Evolutionary conservation across 306 rosid species (phyloP), one percentile per base, ranked within the genome.

Genomic region (Boehmeria nivea): DNA sequence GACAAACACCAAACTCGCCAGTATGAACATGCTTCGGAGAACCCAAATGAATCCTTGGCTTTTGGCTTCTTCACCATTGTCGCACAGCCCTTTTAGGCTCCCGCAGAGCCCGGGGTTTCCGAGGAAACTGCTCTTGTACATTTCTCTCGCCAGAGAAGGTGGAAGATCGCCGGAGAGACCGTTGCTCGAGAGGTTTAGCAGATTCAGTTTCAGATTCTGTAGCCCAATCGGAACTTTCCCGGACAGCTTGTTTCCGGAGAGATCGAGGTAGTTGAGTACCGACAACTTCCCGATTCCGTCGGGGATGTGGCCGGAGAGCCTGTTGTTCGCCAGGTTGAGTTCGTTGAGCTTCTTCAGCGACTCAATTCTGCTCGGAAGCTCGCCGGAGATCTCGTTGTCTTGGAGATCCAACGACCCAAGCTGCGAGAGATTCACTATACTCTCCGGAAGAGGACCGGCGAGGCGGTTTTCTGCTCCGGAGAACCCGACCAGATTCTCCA

Each of bases 31-130:
- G 33, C 73, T 60, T 60, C 94, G 44, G 17, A 87, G 79, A 67
- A 82, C 21, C 96, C 96, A 87, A 36, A 79, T 48, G 57, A 68
- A 80, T 12, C 78, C 69, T 5, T 22, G 48, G 54, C 19, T 68
- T 54, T 67, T 82, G 12, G 63, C 72, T 44, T 60, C 70, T 0
- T 47, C 59, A 60, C 55, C 70, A 14, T 43, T 57, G 25, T 70
- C 68, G 70, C 95, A 84, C 28, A 77, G 43, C 40, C 85, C 80
- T 43, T 72, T 75, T 65, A 76, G 40, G 44, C 81, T 79, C 22
- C 76, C 84, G 55, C 98, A 91, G 12, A 87, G 72, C 44, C 78
- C 87, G 49, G 96, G 89, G 55, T 91, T 91, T 0, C 89, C 98
- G 50, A 91, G 39, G 68, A 91, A 91, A 74, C 95, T 84, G 49